Evolutionary conservation across 306 rosid genomes (phyloP), one percentile per base, ranked within the genome.

Genomic region (Coriaria nepalensis): DNA sequence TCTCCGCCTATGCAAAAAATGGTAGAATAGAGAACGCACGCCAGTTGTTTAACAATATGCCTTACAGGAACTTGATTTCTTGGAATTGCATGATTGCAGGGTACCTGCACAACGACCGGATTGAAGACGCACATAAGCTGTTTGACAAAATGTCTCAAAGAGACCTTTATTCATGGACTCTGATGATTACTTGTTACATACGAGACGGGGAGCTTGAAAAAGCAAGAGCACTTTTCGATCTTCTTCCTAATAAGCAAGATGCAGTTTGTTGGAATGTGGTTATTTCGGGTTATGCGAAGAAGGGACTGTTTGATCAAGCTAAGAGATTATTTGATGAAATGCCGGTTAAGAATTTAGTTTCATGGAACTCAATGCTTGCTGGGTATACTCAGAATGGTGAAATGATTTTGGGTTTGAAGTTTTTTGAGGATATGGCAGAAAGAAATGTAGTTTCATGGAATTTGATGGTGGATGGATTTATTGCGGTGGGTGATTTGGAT

Each of bases 31-130:
- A 2, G 8, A 71, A 72, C 11, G 94, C 96, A 11, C 77, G 87
- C n/a, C 60, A 67, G 5, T 56, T 80, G 68, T 83, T 83, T 51
- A 85, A 87, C 49, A n/a, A 62, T 68, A 80, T 79, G 85, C 56
- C 78, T 13, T 68, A 6, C 0, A 68, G 78, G 69, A 87, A 80
- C 56, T 66, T 80, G 69, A 53, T 87, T 71, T 75, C 87, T 29
- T 83, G 94, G 94, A 83, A 83, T 69, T 49, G 79, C 40, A 80
- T 83, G 87, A 69, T 87, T 44, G 56, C 93, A 0, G 96, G 84
- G 12, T 87, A 83, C 63, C 57, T 76, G 53, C 87, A 69, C 45
- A 80, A 80, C 50, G 74, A 64, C 8, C 64, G 52, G 67, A 71
- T 68, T 37, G 71, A 69, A 29, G 73, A 83, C 33, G 96, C 96